These are phyloP conservation scores for Typha latifolia DNA, from an alignment of 176 grass and related monocot species.

Conservation along the genomic window DNA sequence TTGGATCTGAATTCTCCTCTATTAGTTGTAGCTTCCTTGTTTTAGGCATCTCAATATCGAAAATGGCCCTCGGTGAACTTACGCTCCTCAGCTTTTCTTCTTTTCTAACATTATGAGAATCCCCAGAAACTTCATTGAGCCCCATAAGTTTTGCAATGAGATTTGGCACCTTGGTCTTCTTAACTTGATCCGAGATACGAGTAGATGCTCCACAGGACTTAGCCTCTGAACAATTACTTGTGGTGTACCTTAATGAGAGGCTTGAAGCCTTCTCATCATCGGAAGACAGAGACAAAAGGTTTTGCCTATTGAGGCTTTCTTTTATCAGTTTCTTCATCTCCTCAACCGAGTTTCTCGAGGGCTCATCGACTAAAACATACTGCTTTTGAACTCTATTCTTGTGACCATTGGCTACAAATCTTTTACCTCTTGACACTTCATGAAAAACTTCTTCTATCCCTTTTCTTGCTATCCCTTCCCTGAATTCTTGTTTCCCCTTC, in stretches of 20 bases:
- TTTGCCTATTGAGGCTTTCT: conserved; percentile 52
- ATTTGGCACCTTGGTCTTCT: conserved; percentile 35
- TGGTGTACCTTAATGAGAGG: conserved; percentile 23
- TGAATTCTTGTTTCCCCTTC: conserved; percentile 31
- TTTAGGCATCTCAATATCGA: conserved; percentile 80
- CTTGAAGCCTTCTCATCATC: conserved; percentile 41
- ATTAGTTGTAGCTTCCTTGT: conserved; percentile 15
- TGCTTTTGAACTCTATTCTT: conserved; percentile 1
- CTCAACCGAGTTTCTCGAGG: conserved; percentile 23
- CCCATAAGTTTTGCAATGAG: conserved; percentile 94
- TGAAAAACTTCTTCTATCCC: conserved; percentile 19
- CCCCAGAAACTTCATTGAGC: conserved; percentile 46
- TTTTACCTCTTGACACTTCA: conserved; percentile 21
- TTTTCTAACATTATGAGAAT: conserved; percentile 21
- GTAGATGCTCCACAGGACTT: conserved; percentile 17
- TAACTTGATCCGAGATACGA: conserved; percentile 19
- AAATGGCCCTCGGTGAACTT: conserved; percentile 36
- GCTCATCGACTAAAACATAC: background rate
- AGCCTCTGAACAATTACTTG: conserved; percentile 17
- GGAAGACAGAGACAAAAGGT: conserved; percentile 19
- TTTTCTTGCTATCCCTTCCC: conserved; percentile 10
- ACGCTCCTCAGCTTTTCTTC: conserved; percentile 32
- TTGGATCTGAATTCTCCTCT: conserved; percentile 17
- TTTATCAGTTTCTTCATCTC: conserved; percentile 54
- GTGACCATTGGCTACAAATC: conserved; percentile 6